Conservation (phyloP, 1,284 basidiomycete genomes). For the Ustanciosporium gigantosporum region DNA sequence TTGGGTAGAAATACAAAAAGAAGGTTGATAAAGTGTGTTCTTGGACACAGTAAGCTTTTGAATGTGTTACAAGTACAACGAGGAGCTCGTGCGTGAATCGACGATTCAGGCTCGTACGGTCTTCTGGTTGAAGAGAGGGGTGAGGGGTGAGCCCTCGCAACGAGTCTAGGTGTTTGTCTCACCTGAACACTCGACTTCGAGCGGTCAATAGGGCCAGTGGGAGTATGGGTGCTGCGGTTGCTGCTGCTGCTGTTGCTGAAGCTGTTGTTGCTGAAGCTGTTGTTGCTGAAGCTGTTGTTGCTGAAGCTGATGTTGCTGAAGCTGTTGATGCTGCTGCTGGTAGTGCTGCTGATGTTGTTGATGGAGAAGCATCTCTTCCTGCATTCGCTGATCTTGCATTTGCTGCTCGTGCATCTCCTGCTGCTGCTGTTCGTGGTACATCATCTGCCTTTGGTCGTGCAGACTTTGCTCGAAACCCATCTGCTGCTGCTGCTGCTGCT, state of each 20-base stretch:
- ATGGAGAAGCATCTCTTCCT: background rate
- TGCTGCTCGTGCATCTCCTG: background rate
- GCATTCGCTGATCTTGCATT: background rate
- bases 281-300: background rate
- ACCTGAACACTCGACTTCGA: too few species aligned
- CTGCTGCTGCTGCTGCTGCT: background rate
- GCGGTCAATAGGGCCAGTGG: background rate
- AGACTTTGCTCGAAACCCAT: background rate
- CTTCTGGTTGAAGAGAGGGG: too few species aligned
- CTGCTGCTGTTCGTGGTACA: background rate
- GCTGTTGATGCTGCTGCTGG: background rate
- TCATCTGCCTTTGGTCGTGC: too few species aligned
- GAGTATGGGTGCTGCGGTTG: background rate
- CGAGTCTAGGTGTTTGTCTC: too few species aligned
- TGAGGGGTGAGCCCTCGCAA: too few species aligned
- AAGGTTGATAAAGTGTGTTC: too few species aligned
- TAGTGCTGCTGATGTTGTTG: constrained; percentile 1
- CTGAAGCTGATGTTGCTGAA: background rate
- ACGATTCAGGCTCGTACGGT: too few species aligned
- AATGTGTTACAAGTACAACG: too few species aligned
- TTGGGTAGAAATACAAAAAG: too few species aligned
- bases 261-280: background rate
- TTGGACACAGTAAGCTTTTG: too few species aligned
- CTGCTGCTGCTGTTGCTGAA: background rate
- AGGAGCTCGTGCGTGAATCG: too few species aligned